Evolutionary conservation across 805 yeast species (phyloP).

Genomic region (Sugiyamaella qingdaonensis): DNA sequence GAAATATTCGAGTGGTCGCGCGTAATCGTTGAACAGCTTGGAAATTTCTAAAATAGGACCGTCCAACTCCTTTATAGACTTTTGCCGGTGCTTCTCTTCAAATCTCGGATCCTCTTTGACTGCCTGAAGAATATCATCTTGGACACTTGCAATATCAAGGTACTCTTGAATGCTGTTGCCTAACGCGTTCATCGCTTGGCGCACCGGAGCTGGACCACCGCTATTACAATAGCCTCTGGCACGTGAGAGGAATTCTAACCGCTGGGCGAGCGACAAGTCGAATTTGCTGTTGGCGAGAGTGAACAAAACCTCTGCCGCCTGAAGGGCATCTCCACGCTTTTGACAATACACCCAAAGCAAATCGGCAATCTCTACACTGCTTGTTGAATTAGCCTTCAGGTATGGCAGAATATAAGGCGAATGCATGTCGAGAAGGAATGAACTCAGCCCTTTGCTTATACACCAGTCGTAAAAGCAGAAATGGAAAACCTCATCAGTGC

Average conservation of each 20-base stretch:
- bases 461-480: slow-evolving; percentile 92
- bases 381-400: slow-evolving; percentile 46
- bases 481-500: slow-evolving; percentile 82
- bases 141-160: slow-evolving; percentile 82
- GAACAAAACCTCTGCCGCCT: slow-evolving; percentile 80
- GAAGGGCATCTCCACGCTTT: slow-evolving; percentile 67
- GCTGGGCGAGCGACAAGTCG: slow-evolving; percentile 58
- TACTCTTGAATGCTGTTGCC: slow-evolving; percentile 56
- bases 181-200: slow-evolving; percentile 58
- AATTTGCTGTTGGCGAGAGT: slow-evolving; percentile 72
- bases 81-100: slow-evolving; percentile 43
- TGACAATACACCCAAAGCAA: slow-evolving; percentile 87
- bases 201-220: slow-evolving; percentile 66
- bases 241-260: slow-evolving; percentile 84
- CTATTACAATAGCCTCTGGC: slow-evolving; percentile 92
- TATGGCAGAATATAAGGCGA: slow-evolving; percentile 78
- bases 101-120: slow-evolving; percentile 39
- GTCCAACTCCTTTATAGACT: slow-evolving; percentile 53
- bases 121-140: slow-evolving; percentile 52
- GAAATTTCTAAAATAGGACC: slow-evolving; percentile 64
- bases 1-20: slow-evolving; percentile 83
- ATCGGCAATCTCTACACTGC: slow-evolving; percentile 70
- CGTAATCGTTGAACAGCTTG: slow-evolving; percentile 78
- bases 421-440: slow-evolving; percentile 69
- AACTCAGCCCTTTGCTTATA: slow-evolving; percentile 69